Base-by-base conservation (phyloP, 2,329 filamentous ascomycete species). In the Colletotrichum sp. region DNA sequence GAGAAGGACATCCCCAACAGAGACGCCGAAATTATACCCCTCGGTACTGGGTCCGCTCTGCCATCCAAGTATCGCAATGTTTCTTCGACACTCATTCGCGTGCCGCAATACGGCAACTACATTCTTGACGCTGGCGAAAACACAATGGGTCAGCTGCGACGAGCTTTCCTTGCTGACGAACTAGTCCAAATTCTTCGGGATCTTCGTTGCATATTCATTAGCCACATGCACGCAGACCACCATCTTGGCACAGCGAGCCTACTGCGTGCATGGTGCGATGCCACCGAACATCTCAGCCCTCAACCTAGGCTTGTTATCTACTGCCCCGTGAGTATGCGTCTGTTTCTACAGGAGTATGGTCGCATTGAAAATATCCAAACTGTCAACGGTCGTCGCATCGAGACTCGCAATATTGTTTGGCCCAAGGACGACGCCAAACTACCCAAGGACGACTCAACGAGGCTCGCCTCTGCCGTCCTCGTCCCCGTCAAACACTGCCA, bases 11-110 rank as follows among this genome's bases (percentile, higher is more conserved):
- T 98, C 3, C 94, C 94, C 4, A 91, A 92, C 78, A 89, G 91
- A 39, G 93, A 98, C 80, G 92, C 93, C 1, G 96, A 98, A 83
- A 92, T 99, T 65, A 93, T 96, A 52, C 92, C 96, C 2, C 90
- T 99, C 1, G 97, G 97, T 8, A 99, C 97, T 4, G 97, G 97
- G 11, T 99, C 96, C 5, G 95, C 96, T 1, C 83, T 94, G 19
- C 97, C 97, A 3, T 98, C 95, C 39, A 98, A 98, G 83, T 97
- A 98, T 84, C 94, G 97, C 80, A 99, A 99, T 83, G 97, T 99
- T 25, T 98, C 96, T 13, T 93, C 93, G 3, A 98, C 96, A 1
- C 88, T 99, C 6, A 86, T 99, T 61, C 91, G 95, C 16, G 93
- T 98, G 5, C 97, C 97, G 8, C 94, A 93, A 6, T 91, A 93